Conservation (phyloP, 2,329 filamentous ascomycete genomes). For the Penicillium sp. region DNA sequence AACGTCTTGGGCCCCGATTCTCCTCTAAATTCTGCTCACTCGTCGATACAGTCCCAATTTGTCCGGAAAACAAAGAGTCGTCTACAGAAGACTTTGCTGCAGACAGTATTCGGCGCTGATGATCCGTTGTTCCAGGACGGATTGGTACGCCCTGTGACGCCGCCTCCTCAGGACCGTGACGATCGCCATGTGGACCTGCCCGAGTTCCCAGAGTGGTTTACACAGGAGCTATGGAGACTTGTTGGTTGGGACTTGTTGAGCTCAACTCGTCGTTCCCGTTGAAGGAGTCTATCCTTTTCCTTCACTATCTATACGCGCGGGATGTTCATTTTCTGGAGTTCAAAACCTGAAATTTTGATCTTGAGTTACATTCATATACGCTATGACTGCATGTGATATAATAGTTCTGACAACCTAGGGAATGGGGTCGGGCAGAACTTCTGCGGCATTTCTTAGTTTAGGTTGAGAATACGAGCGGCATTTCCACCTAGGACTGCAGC, state of each 20-base stretch:
- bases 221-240: constrained; percentile 56
- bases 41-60: constrained; percentile 11
- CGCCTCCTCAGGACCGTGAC: constrained; percentile 19
- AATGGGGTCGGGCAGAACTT: too few relatives aligned
- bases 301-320: not conserved
- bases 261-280: not conserved
- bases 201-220: constrained; percentile 53
- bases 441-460: constrained; percentile 25
- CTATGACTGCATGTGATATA: not conserved
- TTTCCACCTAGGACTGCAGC: constrained; percentile 45
- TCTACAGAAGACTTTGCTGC: constrained; percentile 43
- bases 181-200: constrained; percentile 23
- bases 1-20: constrained; percentile 22
- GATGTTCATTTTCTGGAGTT: not conserved
- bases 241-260: constrained; percentile 55
- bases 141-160: constrained; percentile 23
- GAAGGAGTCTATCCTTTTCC: not conserved
- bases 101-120: constrained; percentile 41
- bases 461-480: constrained; percentile 42
- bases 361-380: not conserved
- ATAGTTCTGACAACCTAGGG: not conserved
- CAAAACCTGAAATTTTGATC: not conserved
- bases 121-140: constrained; percentile 31
- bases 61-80: constrained; percentile 26
- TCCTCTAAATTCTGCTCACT: not conserved